A percentile compares a stretch with the other conserved stretches of the same genome.
phyloP scores from a whole-genome alignment of 116 monocot species.

The Zostera marina region DNA sequence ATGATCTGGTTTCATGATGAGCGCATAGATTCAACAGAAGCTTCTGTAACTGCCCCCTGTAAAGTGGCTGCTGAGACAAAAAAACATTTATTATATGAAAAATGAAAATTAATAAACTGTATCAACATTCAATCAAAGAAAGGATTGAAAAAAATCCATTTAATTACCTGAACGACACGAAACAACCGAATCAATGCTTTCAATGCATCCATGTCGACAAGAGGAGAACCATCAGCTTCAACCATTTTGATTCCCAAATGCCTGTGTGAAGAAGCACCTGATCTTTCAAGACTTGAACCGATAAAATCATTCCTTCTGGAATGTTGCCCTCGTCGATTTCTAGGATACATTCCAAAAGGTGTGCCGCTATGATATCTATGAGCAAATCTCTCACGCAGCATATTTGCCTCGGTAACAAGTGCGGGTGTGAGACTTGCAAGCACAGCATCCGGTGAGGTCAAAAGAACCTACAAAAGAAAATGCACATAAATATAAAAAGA shows the following conservation, averaged over 20 bases:
- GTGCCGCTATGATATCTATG: constrained; percentile 58
- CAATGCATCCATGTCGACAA: constrained; percentile 69
- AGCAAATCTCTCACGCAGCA: constrained; percentile 96
- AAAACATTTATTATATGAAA: neutral
- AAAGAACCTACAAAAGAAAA: constrained; percentile 46
- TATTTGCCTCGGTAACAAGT: constrained; percentile 96
- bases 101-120: neutral
- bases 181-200: constrained; percentile 88
- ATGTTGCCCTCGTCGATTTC: constrained; percentile 71
- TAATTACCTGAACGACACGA: constrained; percentile 87
- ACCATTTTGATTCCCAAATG: constrained; percentile 40
- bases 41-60: constrained; percentile 83
- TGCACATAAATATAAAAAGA: constrained; percentile 1
- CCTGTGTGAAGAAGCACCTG: constrained; percentile 34
- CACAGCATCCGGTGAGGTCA: constrained; percentile 88
- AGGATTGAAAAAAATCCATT: neutral
- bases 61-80: constrained; percentile 50
- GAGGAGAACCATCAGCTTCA: constrained; percentile 74
- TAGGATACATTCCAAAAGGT: constrained; percentile 79
- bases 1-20: constrained; percentile 76
- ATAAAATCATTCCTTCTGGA: constrained; percentile 57
- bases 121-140: neutral
- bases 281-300: constrained; percentile 50
- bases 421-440: constrained; percentile 88
- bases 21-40: constrained; percentile 81